These are phyloP conservation scores for Obelidium mucronatum DNA, from an alignment of 192 early-diverging fungal species.

Conservation along the genomic window DNA sequence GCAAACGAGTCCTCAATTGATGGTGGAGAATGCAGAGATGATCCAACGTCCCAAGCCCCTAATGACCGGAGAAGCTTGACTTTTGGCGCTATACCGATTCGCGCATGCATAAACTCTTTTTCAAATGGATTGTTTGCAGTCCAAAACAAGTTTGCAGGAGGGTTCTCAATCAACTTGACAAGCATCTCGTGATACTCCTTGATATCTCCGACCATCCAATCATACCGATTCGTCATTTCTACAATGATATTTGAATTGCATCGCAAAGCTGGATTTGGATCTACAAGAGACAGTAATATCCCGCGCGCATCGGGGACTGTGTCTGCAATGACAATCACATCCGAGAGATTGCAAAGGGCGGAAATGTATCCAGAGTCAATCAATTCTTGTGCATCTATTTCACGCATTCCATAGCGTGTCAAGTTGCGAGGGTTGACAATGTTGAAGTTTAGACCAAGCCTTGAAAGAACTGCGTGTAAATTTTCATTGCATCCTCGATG, in stretches of 20 bases:
- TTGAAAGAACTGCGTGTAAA: conserved; percentile 17
- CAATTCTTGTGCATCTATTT: conserved; percentile 14
- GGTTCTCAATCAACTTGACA: neutral
- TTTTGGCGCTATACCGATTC: conserved; percentile 10
- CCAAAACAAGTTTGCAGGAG: conserved; percentile 23
- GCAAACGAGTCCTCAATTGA: neutral
- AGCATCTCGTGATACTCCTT: conserved; percentile 21
- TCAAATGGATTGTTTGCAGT: conserved; percentile 34
- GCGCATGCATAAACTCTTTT: neutral
- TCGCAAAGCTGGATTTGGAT: neutral
- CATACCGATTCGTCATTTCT: conserved; percentile 36
- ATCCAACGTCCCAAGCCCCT: conserved; percentile 18
- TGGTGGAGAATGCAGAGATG: neutral
- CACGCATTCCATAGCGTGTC: conserved; percentile 22
- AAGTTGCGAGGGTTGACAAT: conserved; percentile 27
- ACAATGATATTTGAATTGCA: conserved; percentile 17
- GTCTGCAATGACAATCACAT: conserved; percentile 34
- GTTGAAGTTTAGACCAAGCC: conserved; percentile 17
- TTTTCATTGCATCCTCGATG: conserved; percentile 35
- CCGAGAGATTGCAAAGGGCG: neutral
- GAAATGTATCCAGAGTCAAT: conserved; percentile 22
- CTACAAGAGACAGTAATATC: conserved; percentile 7
- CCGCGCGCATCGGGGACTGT: conserved; percentile 30
- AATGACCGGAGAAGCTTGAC: conserved; percentile 15
- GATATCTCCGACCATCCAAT: conserved; percentile 22